Percentiles rank a stretch among this genome's conserved stretches.
Conservation (phyloP, 352 stramenopile genomes). For the Globisporangium megalacanthum region DNA sequence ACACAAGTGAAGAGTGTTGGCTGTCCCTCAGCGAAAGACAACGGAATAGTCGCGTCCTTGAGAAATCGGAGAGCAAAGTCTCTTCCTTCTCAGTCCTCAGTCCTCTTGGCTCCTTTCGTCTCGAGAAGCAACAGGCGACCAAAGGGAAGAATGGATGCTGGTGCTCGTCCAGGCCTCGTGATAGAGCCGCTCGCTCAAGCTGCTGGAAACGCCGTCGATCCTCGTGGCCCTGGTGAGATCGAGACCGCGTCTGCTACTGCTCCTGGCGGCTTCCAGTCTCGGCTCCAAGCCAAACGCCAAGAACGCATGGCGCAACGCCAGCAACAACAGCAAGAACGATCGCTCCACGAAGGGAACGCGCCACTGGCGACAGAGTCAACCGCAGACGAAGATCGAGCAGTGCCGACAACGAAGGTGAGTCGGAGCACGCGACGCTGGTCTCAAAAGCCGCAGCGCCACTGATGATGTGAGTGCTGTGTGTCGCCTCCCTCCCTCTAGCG, state of each 20-base stretch:
- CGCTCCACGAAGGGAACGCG: background rate
- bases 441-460: background rate
- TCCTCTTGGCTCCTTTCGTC: too few species aligned
- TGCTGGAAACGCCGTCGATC: background rate
- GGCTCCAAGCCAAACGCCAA: conserved; percentile 54
- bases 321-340: conserved; percentile 1
- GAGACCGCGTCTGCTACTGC: background rate
- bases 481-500: background rate
- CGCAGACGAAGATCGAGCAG: background rate
- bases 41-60: too few species aligned
- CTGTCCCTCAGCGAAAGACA: too few species aligned
- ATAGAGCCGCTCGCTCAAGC: background rate
- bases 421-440: background rate
- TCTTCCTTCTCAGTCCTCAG: too few species aligned
- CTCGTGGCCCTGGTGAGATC: background rate
- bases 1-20: background rate
- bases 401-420: background rate
- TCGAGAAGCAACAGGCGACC: background rate
- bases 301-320: conserved; percentile 32
- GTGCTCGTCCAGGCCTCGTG: background rate
- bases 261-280: conserved; percentile 36
- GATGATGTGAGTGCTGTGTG: background rate
- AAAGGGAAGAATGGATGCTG: background rate
- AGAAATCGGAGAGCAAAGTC: too few species aligned
- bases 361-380: background rate